Base-by-base conservation (phyloP, 1,284 basidiomycete genomes). In the Cutaneotrichosporon dermatis region DNA sequence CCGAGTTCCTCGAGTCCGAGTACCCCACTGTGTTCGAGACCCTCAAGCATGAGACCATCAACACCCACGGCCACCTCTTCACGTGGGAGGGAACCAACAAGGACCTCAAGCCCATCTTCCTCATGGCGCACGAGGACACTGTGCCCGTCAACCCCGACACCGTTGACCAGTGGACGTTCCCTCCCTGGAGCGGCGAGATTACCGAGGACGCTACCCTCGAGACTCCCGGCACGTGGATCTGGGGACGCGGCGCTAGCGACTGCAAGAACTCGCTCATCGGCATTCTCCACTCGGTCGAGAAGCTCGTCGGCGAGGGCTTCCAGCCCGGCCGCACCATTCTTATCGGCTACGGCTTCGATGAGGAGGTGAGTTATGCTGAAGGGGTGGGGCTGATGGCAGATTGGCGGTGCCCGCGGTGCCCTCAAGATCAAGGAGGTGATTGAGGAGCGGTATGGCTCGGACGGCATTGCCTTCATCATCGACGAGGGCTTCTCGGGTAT, bases 61-160 rank as follows among this genome's bases (percentile, higher is more conserved):
- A 80, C 60, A 75, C 69, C 35, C 77, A 79, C 51, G 80, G 66
- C 0, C 72, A 80, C 34, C 65, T 81, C 6, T 78, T 78, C 62
- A 80, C 79, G 1, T 82, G 79, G 80, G 55, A 77, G 60, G 81
- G 80, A 3, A 67, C 62, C 5, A 81, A 64, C 10, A 25, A 54
- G 15, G 69, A 79, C 54, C 63, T 78, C 11, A 73, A 79, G 62
- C 79, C 80, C 0, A 69, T 82, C 54, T 63, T 80, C 15, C 68
- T 81, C 11, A 80, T 80, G 77, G 79, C 78, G 4, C 80, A 82
- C 65, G 68, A 62, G 51, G 82, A 82, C 66, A 80, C 81, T 0
- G 82, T 83, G 0, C 83, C 83, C 5, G 82, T 84, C 46, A 75
- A 79, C 40, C 72, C 74, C 9, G 71, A 71, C n/a, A 83, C 83